phyloP scores from a whole-genome alignment of 2,329 filamentous ascomycete species.

The Aureobasidium sp. region DNA sequence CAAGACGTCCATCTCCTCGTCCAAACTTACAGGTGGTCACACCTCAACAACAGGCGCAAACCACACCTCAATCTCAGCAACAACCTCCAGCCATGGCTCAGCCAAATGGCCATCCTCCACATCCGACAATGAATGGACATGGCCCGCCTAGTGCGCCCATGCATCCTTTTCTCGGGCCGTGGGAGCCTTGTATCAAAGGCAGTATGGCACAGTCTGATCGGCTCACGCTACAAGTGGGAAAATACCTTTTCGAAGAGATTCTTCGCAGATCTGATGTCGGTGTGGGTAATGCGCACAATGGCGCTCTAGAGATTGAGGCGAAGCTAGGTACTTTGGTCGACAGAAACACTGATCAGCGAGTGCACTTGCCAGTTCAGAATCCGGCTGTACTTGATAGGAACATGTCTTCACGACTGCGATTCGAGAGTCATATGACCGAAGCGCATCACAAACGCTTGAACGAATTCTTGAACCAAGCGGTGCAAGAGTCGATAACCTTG shows the following conservation, averaged over 20 bases:
- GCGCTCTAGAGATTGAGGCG: constrained; percentile 86
- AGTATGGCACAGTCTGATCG: neutral
- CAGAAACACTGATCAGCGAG: constrained; percentile 61
- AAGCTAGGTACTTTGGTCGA: constrained; percentile 81
- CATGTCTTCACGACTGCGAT: constrained; percentile 45
- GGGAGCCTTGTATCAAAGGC: constrained; percentile 18
- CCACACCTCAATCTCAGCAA: constrained; percentile 1
- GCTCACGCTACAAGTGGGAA: constrained; percentile 5
- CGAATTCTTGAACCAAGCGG: constrained; percentile 68
- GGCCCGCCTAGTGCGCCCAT: neutral
- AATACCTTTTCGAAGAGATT: constrained; percentile 15
- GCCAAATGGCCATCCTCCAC: constrained; percentile 8
- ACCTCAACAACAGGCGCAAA: neutral
- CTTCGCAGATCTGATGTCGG: constrained; percentile 41
- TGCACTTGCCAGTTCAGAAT: constrained; percentile 59
- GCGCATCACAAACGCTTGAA: constrained; percentile 78
- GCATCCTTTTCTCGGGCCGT: constrained; percentile 12
- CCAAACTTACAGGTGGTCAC: neutral
- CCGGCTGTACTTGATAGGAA: constrained; percentile 62
- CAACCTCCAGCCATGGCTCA: neutral
- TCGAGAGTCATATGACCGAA: constrained; percentile 85
- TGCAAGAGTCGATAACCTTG: constrained; percentile 45
- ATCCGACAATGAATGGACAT: neutral
- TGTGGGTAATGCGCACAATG: constrained; percentile 51
- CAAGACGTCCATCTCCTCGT: constrained; percentile 5